phyloP scores from a whole-genome alignment of 257 asterid species.

The Craterostigma plantagineum region DNA sequence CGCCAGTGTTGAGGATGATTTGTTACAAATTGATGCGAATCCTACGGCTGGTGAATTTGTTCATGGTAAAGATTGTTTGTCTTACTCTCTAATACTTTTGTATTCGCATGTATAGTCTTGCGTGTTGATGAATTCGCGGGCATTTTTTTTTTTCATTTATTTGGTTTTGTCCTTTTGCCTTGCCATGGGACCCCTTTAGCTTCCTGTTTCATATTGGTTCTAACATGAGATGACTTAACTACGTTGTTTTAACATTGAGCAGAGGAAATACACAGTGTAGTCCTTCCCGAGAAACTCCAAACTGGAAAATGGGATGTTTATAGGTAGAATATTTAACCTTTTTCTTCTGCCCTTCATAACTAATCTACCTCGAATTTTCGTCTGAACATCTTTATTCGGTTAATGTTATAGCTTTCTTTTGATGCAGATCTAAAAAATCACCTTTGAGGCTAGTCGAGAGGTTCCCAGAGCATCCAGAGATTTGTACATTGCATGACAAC shows the following conservation, averaged over 20 bases:
- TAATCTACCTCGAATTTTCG: slow-evolving; percentile 6
- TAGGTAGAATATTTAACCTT: slow-evolving; percentile 30
- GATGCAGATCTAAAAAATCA: slow-evolving; percentile 49
- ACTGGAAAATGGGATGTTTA: slow-evolving; percentile 94
- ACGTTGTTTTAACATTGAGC: slow-evolving; percentile 9
- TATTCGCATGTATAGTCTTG: neutral
- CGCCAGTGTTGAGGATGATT: slow-evolving; percentile 20
- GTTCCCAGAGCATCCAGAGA: slow-evolving; percentile 71
- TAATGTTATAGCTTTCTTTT: slow-evolving; percentile 4
- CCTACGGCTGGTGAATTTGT: slow-evolving; percentile 52
- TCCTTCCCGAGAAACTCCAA: slow-evolving; percentile 85
- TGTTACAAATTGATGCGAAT: slow-evolving; percentile 23
- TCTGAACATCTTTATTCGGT: neutral
- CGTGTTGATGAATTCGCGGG: neutral
- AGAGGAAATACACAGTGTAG: slow-evolving; percentile 69
- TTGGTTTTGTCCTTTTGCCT: no score
- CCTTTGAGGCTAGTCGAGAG: slow-evolving; percentile 67
- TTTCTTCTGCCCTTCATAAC: neutral
- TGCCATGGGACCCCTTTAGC: no score
- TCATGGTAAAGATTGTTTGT: slow-evolving; percentile 22
- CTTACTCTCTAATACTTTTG: neutral
- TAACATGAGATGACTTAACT: no score
- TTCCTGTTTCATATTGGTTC: no score
- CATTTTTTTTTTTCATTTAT: no score
- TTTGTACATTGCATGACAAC: slow-evolving; percentile 72